Percentiles rank a stretch among this genome's conserved stretches.
These are phyloP conservation scores for Erodium moschatum DNA, from an alignment of 441 rosid genomes.

Conservation along the genomic window DNA sequence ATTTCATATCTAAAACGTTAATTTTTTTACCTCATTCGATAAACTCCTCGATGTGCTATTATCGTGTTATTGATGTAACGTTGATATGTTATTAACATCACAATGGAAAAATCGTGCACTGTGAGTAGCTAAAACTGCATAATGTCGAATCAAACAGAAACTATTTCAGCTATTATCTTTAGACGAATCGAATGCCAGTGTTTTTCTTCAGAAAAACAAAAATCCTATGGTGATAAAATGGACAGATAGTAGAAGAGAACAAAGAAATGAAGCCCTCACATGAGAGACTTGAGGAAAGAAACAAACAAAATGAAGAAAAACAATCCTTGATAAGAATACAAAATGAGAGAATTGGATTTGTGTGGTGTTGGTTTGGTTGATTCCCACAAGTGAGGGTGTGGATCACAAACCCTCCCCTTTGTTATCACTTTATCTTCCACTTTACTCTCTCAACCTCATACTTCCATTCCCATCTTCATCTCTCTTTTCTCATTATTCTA, in stretches of 20 bases:
- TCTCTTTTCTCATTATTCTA: background rate
- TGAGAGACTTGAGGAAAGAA: background rate
- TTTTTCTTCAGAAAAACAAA: background rate
- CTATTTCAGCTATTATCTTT: no score
- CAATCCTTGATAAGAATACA: no score
- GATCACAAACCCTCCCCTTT: background rate
- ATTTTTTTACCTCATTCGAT: no score
- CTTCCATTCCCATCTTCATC: background rate
- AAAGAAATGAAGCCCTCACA: background rate
- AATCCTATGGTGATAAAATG: background rate
- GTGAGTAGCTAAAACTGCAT: no score
- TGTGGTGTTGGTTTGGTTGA: background rate
- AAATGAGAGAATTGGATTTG: background rate
- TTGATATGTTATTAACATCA: no score
- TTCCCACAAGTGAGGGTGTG: conserved; percentile 4
- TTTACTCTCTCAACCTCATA: background rate
- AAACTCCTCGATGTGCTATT: no score
- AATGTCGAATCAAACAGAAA: no score
- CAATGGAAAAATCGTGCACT: no score
- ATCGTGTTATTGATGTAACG: no score
- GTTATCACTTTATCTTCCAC: conserved; percentile 2
- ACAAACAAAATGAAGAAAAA: background rate
- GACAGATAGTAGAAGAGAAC: background rate
- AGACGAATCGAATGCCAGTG: no score
- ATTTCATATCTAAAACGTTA: no score